Evolutionary conservation across 2,329 filamentous ascomycete genomes (phyloP).

Genomic region (Ceratocystis colombiana): DNA sequence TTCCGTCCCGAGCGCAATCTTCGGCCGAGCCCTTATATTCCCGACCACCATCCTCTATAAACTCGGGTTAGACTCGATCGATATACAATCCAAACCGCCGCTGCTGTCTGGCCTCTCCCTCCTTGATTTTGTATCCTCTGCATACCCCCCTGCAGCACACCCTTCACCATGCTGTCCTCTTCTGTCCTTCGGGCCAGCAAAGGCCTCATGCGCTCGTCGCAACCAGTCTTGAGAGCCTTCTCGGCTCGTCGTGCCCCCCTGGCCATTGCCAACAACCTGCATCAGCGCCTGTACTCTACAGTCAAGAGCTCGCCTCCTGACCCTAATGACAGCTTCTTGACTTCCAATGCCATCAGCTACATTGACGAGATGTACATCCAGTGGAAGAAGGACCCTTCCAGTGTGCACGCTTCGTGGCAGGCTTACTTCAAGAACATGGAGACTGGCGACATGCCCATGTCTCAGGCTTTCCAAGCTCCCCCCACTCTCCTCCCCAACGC

Average conservation of each 20-base stretch:
- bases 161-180: conserved; percentile 24
- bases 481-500: conserved; percentile 81
- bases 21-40: conserved; percentile 24
- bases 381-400: conserved; percentile 88
- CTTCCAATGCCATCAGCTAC: conserved; percentile 95
- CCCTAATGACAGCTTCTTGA: conserved; percentile 90
- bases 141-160: conserved; percentile 2
- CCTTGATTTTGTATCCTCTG: background rate
- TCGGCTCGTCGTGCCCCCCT: conserved; percentile 41
- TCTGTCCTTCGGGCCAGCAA: conserved; percentile 41
- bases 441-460: conserved; percentile 92
- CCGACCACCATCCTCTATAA: conserved; percentile 16
- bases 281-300: conserved; percentile 45
- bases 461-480: conserved; percentile 91
- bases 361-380: conserved; percentile 99
- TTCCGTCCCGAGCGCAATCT: conserved; percentile 21
- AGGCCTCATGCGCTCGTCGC: conserved; percentile 47
- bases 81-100: background rate
- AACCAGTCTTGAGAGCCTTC: conserved; percentile 39
- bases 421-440: conserved; percentile 99
- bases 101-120: background rate
- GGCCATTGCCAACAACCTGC: conserved; percentile 37
- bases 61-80: conserved; percentile 3
- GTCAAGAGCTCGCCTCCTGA: conserved; percentile 49
- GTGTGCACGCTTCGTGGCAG: conserved; percentile 97